Evolutionary conservation across 2,329 filamentous ascomycete species (phyloP).

Genomic region (Calonectria crousiana): DNA sequence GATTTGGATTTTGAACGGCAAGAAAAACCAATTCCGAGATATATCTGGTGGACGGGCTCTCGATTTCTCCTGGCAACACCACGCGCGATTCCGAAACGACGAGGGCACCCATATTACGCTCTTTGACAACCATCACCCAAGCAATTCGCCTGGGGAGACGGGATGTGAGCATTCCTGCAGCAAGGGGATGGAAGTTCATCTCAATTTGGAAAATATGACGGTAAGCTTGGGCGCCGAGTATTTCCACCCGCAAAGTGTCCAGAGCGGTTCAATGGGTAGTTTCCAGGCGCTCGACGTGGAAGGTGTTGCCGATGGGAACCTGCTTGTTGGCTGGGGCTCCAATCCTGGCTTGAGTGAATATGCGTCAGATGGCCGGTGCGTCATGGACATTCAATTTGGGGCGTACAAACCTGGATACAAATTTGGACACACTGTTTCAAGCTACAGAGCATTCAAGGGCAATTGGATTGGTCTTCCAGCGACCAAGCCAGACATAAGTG

Average conservation of each 20-base stretch:
- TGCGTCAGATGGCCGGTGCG: slow-evolving; percentile 8
- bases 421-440: slow-evolving; percentile 16
- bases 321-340: slow-evolving; percentile 19
- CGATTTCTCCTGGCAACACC: slow-evolving; percentile 22
- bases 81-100: slow-evolving; percentile 18
- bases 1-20: slow-evolving; percentile 18
- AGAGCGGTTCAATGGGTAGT: slow-evolving; percentile 23
- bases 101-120: slow-evolving; percentile 15
- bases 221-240: not conserved
- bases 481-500: slow-evolving; percentile 13
- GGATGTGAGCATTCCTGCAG: slow-evolving; percentile 9
- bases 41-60: slow-evolving; percentile 7
- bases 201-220: slow-evolving; percentile 14
- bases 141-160: slow-evolving; percentile 4
- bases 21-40: slow-evolving; percentile 16
- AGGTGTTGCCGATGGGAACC: slow-evolving; percentile 7
- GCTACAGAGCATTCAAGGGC: slow-evolving; percentile 18
- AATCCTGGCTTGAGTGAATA: slow-evolving; percentile 20
- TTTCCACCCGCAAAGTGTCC: slow-evolving; percentile 3
- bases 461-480: slow-evolving; percentile 14
- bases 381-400: slow-evolving; percentile 24
- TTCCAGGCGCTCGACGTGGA: slow-evolving; percentile 12
- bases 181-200: not conserved
- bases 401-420: slow-evolving; percentile 15
- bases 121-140: slow-evolving; percentile 25